Conservation (phyloP, 768 basidiomycete genomes). For the Mycena sanguinolenta region DNA sequence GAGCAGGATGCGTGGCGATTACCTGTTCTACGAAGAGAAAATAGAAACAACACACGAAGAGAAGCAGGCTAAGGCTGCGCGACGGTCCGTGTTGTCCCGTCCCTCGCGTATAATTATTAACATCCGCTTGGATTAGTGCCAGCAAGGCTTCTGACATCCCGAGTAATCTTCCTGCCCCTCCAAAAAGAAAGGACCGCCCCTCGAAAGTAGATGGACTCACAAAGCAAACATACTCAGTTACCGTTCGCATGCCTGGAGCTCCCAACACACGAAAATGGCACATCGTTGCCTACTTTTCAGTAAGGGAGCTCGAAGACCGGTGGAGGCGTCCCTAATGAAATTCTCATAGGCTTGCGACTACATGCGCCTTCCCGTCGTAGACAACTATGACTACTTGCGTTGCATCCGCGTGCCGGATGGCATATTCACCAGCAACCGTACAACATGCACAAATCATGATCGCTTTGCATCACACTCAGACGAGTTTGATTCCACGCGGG, state of each 20-base stretch:
- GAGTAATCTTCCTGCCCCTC: conserved; percentile 68
- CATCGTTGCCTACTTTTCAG: conserved; percentile 86
- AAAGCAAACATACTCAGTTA: conserved; percentile 88
- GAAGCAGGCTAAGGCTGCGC: conserved; percentile 82
- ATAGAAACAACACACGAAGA: conserved; percentile 86
- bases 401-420: conserved; percentile 76
- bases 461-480: conserved; percentile 61
- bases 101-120: conserved; percentile 10
- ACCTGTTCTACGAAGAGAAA: conserved; percentile 88
- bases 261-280: conserved; percentile 82
- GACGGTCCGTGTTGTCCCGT: conserved; percentile 61
- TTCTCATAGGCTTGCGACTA: conserved; percentile 73
- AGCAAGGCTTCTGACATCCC: conserved; percentile 55
- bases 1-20: conserved; percentile 87
- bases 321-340: not conserved
- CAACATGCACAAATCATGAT: conserved; percentile 51
- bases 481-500: conserved; percentile 51
- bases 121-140: conserved; percentile 33
- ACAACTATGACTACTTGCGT: conserved; percentile 81
- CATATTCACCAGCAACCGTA: conserved; percentile 79
- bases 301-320: conserved; percentile 47
- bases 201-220: conserved; percentile 86
- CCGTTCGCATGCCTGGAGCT: conserved; percentile 73
- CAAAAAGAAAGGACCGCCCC: conserved; percentile 81
- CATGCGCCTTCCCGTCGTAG: conserved; percentile 76